Conservation (phyloP, 1,284 basidiomycete species). For the Leccinum solheimii region DNA sequence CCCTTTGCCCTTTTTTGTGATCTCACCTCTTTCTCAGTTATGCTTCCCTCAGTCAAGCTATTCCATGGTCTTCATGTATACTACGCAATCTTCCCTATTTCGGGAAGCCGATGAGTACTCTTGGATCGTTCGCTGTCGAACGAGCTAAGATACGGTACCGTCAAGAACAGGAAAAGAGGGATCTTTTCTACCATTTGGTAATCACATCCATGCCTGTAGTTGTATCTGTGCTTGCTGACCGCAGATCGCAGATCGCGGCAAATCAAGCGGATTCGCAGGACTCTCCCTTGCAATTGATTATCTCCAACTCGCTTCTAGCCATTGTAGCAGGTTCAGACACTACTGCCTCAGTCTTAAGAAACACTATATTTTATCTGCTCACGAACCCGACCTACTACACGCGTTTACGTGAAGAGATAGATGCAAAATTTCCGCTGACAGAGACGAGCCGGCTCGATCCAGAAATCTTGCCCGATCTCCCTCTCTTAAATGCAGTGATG, state of each 20-base stretch:
- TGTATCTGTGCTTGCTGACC: slow-evolving; percentile 1
- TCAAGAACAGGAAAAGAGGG: slow-evolving; percentile 32
- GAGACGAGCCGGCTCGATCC: slow-evolving; percentile 20
- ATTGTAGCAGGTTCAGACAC: slow-evolving; percentile 44
- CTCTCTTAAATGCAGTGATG: slow-evolving; percentile 29
- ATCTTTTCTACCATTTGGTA: slow-evolving; percentile 43
- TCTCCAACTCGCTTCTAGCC: slow-evolving; percentile 37
- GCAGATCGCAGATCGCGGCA: slow-evolving; percentile 19
- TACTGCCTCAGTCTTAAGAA: slow-evolving; percentile 34
- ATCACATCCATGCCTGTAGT: background rate
- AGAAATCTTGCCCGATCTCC: slow-evolving; percentile 16
- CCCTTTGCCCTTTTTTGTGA: background rate
- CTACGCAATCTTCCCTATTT: slow-evolving; percentile 27
- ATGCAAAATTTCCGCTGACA: slow-evolving; percentile 21
- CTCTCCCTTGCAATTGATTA: slow-evolving; percentile 28
- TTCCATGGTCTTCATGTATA: slow-evolving; percentile 37
- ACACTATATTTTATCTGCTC: slow-evolving; percentile 36
- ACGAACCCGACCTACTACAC: slow-evolving; percentile 30
- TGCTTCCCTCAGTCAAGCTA: slow-evolving; percentile 21
- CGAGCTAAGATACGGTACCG: slow-evolving; percentile 25
- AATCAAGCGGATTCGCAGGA: slow-evolving; percentile 25
- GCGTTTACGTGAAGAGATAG: slow-evolving; percentile 24
- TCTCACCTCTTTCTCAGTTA: slow-evolving; percentile 20
- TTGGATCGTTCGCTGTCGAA: slow-evolving; percentile 26
- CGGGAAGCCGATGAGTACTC: slow-evolving; percentile 19